Evolutionary conservation across 2,329 filamentous ascomycete species (phyloP), one percentile per base, ranked within the genome.

Genomic region (Epichloe festucae): DNA sequence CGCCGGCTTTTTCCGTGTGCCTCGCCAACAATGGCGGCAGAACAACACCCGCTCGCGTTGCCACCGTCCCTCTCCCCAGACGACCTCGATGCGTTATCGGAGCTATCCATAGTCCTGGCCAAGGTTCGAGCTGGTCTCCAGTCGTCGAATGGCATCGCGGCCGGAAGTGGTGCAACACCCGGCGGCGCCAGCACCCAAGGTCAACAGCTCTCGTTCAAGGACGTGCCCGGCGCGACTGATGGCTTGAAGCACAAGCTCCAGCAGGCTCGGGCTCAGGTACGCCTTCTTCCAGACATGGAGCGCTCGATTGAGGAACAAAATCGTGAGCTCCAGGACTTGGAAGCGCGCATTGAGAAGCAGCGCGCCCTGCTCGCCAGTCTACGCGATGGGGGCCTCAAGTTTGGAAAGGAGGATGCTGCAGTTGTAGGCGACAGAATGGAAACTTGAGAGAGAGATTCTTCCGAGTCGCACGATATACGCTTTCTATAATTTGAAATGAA

Each of bases 191-290:
- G 61, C 59, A 57, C 58, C 55, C 59, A 66, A 54, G 65, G 69
- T 52, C 60, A 66, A 61, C 62, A 64, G 44, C 67, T 74, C 42
- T 71, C 68, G 15, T 72, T 77, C 55, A 94, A 95, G 65, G 85
- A 95, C 59, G 78, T 97, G 15, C 81, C 85, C 2, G 78, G 82
- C 2, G 88, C 87, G 38, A 86, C 87, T 1, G 86, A 89, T 62
- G 77, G 79, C 38, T 74, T 96, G 60, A 90, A 88, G 67, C 83
- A 90, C 67, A 87, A 88, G 67, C 78, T 97, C 53, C 85, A 89
- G 65, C 84, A 84, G 58, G 89, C 90, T 48, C 76, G 86, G 48
- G 75, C 73, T 36, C 78, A 82, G 58, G 73, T 89, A 49, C 74
- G 76, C 61, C 71, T 73, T 31, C 66, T 93, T 58, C 85, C 84